A percentile compares a stretch with the other conserved stretches of the same genome.
These are phyloP conservation scores for Aspergillus niger DNA, from an alignment of 2,329 filamentous ascomycete genomes.

Conservation along the genomic window DNA sequence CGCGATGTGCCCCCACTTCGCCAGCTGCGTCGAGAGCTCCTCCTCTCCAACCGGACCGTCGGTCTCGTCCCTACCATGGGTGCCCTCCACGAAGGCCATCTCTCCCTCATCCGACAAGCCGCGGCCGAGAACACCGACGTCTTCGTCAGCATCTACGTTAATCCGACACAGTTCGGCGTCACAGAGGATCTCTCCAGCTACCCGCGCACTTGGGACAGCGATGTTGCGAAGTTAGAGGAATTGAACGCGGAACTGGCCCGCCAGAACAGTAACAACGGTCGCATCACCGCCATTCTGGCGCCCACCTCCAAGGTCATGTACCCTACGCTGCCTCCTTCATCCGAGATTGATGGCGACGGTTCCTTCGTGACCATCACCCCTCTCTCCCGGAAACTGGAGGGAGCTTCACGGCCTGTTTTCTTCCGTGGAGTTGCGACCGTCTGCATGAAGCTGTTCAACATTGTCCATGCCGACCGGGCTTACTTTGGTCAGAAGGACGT, in stretches of 20 bases:
- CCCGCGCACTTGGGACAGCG: constrained; percentile 82
- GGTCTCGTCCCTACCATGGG: constrained; percentile 97
- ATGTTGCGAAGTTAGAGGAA: constrained; percentile 66
- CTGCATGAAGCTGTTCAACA: constrained; percentile 91
- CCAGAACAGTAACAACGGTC: constrained; percentile 56
- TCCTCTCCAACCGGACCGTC: constrained; percentile 69
- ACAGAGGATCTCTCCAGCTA: constrained; percentile 87
- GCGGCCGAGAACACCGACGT: constrained; percentile 83
- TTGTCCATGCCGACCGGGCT: constrained; percentile 73
- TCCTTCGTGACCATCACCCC: constrained; percentile 92
- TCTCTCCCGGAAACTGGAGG: constrained; percentile 78
- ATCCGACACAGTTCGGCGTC: constrained; percentile 92
- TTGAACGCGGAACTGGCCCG: constrained; percentile 74
- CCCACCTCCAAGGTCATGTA: constrained; percentile 85
- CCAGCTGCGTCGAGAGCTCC: constrained; percentile 66
- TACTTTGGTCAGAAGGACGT: constrained; percentile 99
- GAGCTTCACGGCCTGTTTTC: constrained; percentile 83
- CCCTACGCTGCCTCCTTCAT: constrained; percentile 72
- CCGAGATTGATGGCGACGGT: constrained; percentile 73
- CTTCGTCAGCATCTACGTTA: constrained; percentile 91
- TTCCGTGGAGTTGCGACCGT: constrained; percentile 96
- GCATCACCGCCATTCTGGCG: constrained; percentile 81
- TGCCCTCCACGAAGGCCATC: constrained; percentile 87
- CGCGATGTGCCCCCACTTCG: constrained; percentile 73
- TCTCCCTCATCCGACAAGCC: constrained; percentile 81